phyloP scores from a whole-genome alignment of 2,329 filamentous ascomycete species.

The Ceratocystis huliohia region DNA sequence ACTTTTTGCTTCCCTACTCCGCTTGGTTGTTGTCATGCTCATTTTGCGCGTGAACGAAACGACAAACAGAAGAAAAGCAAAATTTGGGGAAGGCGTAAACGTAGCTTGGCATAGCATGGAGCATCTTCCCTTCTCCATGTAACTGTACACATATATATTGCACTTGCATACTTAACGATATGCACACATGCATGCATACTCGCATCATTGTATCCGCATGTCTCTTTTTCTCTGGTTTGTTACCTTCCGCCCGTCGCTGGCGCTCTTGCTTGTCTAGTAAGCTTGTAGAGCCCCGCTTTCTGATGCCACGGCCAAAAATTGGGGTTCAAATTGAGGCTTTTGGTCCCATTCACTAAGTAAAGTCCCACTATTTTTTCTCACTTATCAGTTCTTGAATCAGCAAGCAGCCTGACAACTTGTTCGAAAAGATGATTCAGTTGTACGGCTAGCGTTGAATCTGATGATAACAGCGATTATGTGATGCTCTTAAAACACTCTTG shows the following conservation, averaged over 20 bases:
- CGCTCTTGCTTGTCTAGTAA: not conserved
- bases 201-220: not conserved
- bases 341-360: not conserved
- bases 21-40: not conserved
- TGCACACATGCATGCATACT: not conserved
- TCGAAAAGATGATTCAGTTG: too few species aligned
- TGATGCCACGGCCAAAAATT: not conserved
- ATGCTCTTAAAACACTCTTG: not conserved
- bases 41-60: not conserved
- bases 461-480: not conserved
- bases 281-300: not conserved
- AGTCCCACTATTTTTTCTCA: not conserved
- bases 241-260: conserved; percentile 3
- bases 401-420: not conserved
- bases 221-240: not conserved
- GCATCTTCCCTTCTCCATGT: too few species aligned
- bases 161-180: not conserved
- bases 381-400: not conserved
- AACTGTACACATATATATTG: not conserved
- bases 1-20: not conserved
- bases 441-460: too few species aligned
- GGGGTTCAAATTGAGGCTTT: not conserved
- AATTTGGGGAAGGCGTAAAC: not conserved
- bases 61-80: not conserved
- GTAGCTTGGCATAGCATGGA: not conserved